These are phyloP conservation scores for Emergomyces pasteurianus DNA, from an alignment of 2,329 filamentous ascomycete genomes.

Conservation along the genomic window DNA sequence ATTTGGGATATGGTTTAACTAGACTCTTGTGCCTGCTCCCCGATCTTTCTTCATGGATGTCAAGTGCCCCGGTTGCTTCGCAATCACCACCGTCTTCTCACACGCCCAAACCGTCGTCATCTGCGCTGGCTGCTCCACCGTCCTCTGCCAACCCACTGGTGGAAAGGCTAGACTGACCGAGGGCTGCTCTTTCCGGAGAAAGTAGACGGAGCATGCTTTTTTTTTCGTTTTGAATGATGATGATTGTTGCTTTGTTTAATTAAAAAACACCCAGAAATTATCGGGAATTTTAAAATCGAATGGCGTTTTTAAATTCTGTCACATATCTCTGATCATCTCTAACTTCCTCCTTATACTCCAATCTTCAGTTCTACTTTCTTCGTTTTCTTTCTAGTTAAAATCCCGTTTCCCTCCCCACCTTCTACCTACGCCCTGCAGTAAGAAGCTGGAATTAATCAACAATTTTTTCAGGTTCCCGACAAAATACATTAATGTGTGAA, in stretches of 20 bases:
- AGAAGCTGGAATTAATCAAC: constrained; percentile 35
- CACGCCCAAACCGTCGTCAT: constrained; percentile 99
- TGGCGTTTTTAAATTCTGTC: constrained; percentile 8
- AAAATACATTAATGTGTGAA: constrained; percentile 31
- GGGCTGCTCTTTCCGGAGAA: constrained; percentile 99
- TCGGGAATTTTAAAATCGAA: constrained; percentile 12
- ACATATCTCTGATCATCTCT: constrained; percentile 5
- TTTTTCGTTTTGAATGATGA: constrained; percentile 5
- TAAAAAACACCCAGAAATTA: constrained; percentile 18
- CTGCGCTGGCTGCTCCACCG: constrained; percentile 98
- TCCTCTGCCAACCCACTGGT: constrained; percentile 98
- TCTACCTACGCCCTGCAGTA: constrained; percentile 21
- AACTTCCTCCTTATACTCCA: constrained; percentile 10
- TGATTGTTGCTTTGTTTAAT: constrained; percentile 3
- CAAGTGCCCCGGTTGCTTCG: constrained; percentile 99
- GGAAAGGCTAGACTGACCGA: constrained; percentile 98
- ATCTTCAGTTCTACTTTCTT: background rate
- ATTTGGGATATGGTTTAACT: constrained; percentile 5
- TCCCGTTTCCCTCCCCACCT: background rate
- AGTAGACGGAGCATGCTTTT: constrained; percentile 48
- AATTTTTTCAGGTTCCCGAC: background rate
- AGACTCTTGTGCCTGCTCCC: constrained; percentile 90
- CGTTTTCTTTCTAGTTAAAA: background rate
- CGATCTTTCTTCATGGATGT: constrained; percentile 99
- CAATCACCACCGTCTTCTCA: constrained; percentile 99